phyloP scores from a whole-genome alignment of 164 flowering plant genomes.

The Tinospora cordifolia region DNA sequence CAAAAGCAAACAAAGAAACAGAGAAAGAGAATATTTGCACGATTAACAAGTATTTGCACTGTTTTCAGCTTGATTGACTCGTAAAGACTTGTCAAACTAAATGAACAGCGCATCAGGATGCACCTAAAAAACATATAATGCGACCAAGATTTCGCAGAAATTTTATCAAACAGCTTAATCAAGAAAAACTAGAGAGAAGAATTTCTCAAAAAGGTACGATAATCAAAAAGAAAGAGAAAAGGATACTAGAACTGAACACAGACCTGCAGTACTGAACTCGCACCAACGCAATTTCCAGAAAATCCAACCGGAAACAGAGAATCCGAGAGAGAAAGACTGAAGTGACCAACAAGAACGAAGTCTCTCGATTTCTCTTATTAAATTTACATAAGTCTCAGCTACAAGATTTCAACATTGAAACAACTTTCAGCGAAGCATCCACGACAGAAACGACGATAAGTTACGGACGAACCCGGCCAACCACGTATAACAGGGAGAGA shows the following conservation, averaged over 20 bases:
- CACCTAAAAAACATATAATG: too few species aligned
- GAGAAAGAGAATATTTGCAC: too few species aligned
- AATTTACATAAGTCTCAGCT: not conserved
- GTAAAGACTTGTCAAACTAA: not conserved
- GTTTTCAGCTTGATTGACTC: not conserved
- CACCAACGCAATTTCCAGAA: not conserved
- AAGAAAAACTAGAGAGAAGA: not conserved
- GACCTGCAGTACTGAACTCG: not conserved
- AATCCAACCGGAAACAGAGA: not conserved
- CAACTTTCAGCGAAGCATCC: not conserved
- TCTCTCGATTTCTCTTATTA: not conserved
- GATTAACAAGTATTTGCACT: too few species aligned
- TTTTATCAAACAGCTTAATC: not conserved
- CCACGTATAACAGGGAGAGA: too few species aligned
- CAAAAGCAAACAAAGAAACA: too few species aligned
- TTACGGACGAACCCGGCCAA: not conserved
- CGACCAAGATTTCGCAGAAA: not conserved
- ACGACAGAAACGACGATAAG: not conserved
- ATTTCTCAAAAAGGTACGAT: not conserved
- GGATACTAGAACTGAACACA: not conserved
- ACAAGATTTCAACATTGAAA: not conserved
- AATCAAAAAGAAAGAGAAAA: not conserved
- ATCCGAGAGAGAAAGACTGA: not conserved
- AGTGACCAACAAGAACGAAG: not conserved
- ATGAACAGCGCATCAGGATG: not conserved